Percentiles rank a stretch among this genome's conserved stretches.
phyloP scores from a whole-genome alignment of 2,329 filamentous ascomycete species.

The Dissoconium aciculare region DNA sequence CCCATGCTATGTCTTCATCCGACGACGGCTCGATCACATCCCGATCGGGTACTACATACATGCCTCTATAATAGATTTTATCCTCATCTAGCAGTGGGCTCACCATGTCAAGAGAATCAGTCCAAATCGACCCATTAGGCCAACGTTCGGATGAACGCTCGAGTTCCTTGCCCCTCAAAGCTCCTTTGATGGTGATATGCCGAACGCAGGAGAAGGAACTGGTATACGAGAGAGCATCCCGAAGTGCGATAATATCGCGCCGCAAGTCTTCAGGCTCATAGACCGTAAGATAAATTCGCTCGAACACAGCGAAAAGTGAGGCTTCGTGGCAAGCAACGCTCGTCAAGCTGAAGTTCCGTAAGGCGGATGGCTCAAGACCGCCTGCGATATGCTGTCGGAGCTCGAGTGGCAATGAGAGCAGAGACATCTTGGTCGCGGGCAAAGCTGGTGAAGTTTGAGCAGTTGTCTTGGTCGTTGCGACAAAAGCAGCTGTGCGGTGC shows the following conservation, averaged over 20 bases:
- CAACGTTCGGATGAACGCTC: too few relatives aligned
- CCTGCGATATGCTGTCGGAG: too few relatives aligned
- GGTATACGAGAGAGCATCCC: slow-evolving; percentile 1
- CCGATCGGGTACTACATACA: not conserved
- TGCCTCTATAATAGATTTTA: not conserved
- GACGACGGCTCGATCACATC: not conserved
- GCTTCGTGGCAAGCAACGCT: slow-evolving; percentile 1
- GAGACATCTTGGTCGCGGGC: too few relatives aligned
- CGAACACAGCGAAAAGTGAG: not conserved
- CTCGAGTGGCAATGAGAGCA: too few relatives aligned
- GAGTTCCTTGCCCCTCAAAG: not conserved
- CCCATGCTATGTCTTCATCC: not conserved
- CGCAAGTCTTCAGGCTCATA: slow-evolving; percentile 1
- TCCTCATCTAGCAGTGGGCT: not conserved
- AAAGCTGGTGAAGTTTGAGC: too few relatives aligned
- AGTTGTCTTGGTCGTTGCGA: too few relatives aligned
- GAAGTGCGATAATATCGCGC: not conserved
- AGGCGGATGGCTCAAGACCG: too few relatives aligned
- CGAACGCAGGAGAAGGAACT: not conserved
- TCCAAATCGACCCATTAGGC: not conserved
- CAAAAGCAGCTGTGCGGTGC: too few relatives aligned
- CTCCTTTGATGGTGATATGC: not conserved
- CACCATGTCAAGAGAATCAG: not conserved
- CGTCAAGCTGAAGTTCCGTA: slow-evolving; percentile 1
- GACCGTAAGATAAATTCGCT: slow-evolving; percentile 2